Conservation (phyloP, 1,284 basidiomycete species). For the Athelia psychrophila region DNA sequence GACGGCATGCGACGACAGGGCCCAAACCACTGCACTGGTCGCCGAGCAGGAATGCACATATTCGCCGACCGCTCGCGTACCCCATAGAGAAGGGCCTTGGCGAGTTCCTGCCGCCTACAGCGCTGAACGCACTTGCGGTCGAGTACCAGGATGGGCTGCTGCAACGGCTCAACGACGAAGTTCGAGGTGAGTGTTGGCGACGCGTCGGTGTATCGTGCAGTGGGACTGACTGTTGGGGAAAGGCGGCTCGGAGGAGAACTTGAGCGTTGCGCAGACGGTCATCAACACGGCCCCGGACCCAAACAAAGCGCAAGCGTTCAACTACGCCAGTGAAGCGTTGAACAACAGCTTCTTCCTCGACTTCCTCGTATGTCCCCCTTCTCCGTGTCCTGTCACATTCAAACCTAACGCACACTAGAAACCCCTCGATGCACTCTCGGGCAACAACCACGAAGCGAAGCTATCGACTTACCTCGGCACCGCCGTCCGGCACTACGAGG, state of each 20-base stretch:
- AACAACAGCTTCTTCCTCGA: slow-evolving; percentile 97
- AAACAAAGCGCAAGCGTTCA: slow-evolving; percentile 75
- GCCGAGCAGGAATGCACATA: slow-evolving; percentile 47
- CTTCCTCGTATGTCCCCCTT: slow-evolving; percentile 60
- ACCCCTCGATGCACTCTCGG: slow-evolving; percentile 38
- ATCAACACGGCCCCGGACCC: slow-evolving; percentile 66
- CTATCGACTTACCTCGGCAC: slow-evolving; percentile 36
- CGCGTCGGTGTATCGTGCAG: slow-evolving; percentile 7
- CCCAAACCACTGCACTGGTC: slow-evolving; percentile 9
- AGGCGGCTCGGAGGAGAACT: slow-evolving; percentile 57
- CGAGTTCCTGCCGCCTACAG: slow-evolving; percentile 67
- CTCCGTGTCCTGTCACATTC: slow-evolving; percentile 3
- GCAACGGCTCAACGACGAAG: slow-evolving; percentile 69
- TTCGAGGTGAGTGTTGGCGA: slow-evolving; percentile 51
- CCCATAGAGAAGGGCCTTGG: slow-evolving; percentile 67
- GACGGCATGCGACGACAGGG: not conserved
- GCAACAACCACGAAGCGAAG: slow-evolving; percentile 40
- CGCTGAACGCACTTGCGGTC: slow-evolving; percentile 64
- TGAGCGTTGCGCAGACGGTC: slow-evolving; percentile 73
- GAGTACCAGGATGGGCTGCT: slow-evolving; percentile 85
- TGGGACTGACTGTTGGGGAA: slow-evolving; percentile 4
- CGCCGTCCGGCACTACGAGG: slow-evolving; percentile 53
- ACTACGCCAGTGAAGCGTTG: slow-evolving; percentile 88
- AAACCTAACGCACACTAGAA: slow-evolving; percentile 32
- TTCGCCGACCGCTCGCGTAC: slow-evolving; percentile 58